Conservation (phyloP, 108 stramenopile species). For the Cyclotella choctawhatcheeana region DNA sequence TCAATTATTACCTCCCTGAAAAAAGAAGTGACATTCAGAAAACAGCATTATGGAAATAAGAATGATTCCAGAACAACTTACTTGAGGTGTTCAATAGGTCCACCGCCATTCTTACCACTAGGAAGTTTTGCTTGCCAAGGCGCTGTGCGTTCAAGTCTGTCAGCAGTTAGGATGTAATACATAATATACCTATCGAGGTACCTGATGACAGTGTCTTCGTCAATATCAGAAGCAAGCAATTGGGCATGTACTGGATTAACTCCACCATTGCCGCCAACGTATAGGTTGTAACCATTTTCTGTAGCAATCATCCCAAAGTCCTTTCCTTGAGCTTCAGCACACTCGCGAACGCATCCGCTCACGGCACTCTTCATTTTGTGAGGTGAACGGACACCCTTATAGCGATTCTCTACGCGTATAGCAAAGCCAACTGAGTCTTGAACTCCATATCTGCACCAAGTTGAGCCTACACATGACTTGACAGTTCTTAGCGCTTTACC, state of each 20-base stretch:
- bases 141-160: slow-evolving; percentile 88
- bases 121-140: slow-evolving; percentile 89
- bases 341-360: slow-evolving; percentile 91
- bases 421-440: slow-evolving; percentile 93
- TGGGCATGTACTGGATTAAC: slow-evolving; percentile 90
- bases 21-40: no score
- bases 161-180: slow-evolving; percentile 95
- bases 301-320: slow-evolving; percentile 96
- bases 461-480: slow-evolving; percentile 94
- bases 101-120: slow-evolving; percentile 81
- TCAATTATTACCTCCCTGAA: slow-evolving; percentile 92
- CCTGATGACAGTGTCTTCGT: slow-evolving; percentile 87
- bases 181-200: slow-evolving; percentile 93
- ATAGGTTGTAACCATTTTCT: slow-evolving; percentile 93
- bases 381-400: slow-evolving; percentile 94
- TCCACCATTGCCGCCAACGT: slow-evolving; percentile 93
- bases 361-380: slow-evolving; percentile 95
- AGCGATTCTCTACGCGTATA: slow-evolving; percentile 88
- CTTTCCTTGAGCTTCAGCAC: slow-evolving; percentile 92
- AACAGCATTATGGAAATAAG: no score
- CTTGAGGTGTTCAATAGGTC: slow-evolving; percentile 79
- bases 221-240: slow-evolving; percentile 88
- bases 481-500: slow-evolving; percentile 94
- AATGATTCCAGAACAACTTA: slow-evolving; percentile 1
- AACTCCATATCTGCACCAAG: slow-evolving; percentile 95